phyloP scores from a whole-genome alignment of 495 filamentous ascomycete genomes.

The Pyrenopolyporus hunteri region DNA sequence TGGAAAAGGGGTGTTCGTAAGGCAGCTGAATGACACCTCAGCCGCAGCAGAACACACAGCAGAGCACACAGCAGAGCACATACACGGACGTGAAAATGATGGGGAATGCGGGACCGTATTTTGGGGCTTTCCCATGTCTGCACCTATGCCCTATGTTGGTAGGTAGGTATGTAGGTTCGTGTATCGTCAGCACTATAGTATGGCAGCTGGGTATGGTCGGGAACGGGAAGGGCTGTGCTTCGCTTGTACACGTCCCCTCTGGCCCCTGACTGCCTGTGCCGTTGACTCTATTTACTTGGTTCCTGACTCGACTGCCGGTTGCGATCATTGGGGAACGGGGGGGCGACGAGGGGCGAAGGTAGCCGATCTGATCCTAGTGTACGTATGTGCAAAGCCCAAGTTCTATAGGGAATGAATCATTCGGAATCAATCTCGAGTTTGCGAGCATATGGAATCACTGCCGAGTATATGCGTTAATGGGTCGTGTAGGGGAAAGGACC shows the following conservation, averaged over 20 bases:
- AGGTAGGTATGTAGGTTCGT: no score
- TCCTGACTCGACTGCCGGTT: slow-evolving; percentile 1
- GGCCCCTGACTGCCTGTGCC: slow-evolving; percentile 6
- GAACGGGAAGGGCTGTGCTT: slow-evolving; percentile 21
- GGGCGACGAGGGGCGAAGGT: slow-evolving; percentile 5
- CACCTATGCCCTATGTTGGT: background rate
- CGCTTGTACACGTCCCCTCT: slow-evolving; percentile 12
- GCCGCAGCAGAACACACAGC: slow-evolving; percentile 16
- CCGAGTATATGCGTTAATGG: no score
- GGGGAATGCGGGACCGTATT: slow-evolving; percentile 31
- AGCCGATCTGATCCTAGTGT: no score
- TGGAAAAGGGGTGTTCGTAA: slow-evolving; percentile 4
- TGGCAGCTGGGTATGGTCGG: background rate
- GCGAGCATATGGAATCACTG: no score
- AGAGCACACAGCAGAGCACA: slow-evolving; percentile 22
- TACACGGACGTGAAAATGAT: no score
- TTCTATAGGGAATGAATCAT: no score
- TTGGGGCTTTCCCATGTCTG: slow-evolving; percentile 25
- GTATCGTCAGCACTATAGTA: slow-evolving; percentile 31
- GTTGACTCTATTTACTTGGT: slow-evolving; percentile 6
- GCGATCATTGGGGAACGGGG: background rate
- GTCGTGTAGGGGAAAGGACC: no score
- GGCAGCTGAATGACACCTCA: slow-evolving; percentile 26
- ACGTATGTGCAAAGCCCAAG: no score
- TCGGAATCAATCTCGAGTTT: no score